These are phyloP conservation scores for Lepiota subincarnata DNA, from an alignment of 768 basidiomycete species.

Conservation along the genomic window DNA sequence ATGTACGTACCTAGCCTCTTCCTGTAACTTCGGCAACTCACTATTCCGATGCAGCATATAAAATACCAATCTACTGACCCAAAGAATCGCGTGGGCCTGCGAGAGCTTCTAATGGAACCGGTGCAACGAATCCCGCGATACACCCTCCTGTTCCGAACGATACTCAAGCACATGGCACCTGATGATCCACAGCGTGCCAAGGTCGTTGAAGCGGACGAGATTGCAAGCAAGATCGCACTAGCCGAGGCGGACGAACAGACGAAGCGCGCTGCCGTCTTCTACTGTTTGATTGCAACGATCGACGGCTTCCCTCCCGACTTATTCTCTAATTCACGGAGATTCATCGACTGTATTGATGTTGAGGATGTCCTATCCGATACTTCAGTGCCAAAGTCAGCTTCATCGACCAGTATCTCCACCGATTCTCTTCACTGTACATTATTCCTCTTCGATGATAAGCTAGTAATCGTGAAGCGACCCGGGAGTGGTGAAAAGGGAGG, in stretches of 20 bases:
- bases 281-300: constrained; percentile 77
- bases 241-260: constrained; percentile 93
- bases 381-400: constrained; percentile 38
- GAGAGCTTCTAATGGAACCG: constrained; percentile 93
- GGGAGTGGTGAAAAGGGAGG: constrained; percentile 74
- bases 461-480: constrained; percentile 86
- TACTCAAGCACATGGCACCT: constrained; percentile 85
- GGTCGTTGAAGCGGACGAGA: constrained; percentile 78
- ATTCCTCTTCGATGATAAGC: constrained; percentile 91
- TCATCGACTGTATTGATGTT: constrained; percentile 90
- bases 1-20: constrained; percentile 48
- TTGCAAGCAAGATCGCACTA: constrained; percentile 85
- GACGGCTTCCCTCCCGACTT: constrained; percentile 89
- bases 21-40: constrained; percentile 10
- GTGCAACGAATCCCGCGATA: constrained; percentile 95
- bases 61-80: constrained; percentile 78
- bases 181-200: constrained; percentile 75
- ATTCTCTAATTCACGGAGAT: constrained; percentile 85
- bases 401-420: constrained; percentile 35
- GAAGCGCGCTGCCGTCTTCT: constrained; percentile 83
- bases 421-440: constrained; percentile 77
- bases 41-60: constrained; percentile 53
- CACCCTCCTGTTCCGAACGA: constrained; percentile 86
- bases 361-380: constrained; percentile 69
- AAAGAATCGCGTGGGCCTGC: constrained; percentile 79